Percentiles rank a stretch among this genome's conserved stretches.
phyloP scores from a whole-genome alignment of 176 grass and related monocot species.

The Eleusine indica region DNA sequence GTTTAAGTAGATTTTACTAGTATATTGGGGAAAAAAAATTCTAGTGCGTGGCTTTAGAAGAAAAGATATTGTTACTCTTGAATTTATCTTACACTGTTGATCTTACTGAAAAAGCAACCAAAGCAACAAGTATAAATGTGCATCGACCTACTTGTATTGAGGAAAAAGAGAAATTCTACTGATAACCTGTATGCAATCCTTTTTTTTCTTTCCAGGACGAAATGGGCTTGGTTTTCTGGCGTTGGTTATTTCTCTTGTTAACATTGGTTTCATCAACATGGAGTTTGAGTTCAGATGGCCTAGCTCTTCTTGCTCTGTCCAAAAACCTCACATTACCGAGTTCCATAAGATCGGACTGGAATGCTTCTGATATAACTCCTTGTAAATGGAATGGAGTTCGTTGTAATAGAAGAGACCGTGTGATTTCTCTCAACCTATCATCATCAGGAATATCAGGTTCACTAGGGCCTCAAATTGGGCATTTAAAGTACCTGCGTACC shows the following conservation, averaged over 20 bases:
- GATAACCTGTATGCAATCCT: constrained; percentile 45
- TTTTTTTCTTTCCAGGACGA: constrained; percentile 37
- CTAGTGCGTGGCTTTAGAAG: background rate
- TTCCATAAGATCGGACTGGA: constrained; percentile 54
- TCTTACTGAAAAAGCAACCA: background rate
- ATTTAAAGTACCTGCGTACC: constrained; percentile 27
- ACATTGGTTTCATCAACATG: constrained; percentile 31
- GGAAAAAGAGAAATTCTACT: background rate
- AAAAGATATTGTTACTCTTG: background rate
- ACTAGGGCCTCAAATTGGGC: constrained; percentile 60
- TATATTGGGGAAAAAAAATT: background rate
- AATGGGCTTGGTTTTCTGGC: constrained; percentile 48
- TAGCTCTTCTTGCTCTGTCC: constrained; percentile 59
- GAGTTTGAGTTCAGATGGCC: constrained; percentile 64
- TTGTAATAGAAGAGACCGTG: constrained; percentile 43
- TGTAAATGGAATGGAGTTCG: constrained; percentile 58
- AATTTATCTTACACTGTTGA: background rate
- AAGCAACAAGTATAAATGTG: background rate
- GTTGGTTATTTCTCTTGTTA: constrained; percentile 35
- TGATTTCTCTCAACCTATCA: constrained; percentile 52
- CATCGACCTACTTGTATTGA: background rate
- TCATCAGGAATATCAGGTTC: constrained; percentile 45
- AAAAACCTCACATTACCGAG: constrained; percentile 47
- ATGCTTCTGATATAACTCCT: constrained; percentile 49
- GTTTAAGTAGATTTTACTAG: background rate